Evolutionary conservation across 805 yeast genomes (phyloP).

Genomic region (Nakazawaea pomicola): DNA sequence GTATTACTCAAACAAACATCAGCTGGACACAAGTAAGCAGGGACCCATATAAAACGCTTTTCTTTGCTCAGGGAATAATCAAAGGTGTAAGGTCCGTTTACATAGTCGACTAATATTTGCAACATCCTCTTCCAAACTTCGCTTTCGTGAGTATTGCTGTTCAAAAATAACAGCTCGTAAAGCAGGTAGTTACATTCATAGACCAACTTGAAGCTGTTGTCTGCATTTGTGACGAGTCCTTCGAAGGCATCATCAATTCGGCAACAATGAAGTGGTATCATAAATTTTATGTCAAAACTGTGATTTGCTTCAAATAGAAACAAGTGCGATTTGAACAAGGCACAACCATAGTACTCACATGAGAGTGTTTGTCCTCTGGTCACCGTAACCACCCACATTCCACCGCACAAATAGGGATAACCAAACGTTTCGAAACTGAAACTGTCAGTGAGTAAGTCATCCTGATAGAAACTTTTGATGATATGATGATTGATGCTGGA

Average conservation of each 20-base stretch:
- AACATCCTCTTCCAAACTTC: constrained; percentile 36
- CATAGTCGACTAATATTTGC: constrained; percentile 22
- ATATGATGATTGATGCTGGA: constrained; percentile 13
- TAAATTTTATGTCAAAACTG: constrained; percentile 33
- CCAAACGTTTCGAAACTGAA: constrained; percentile 44
- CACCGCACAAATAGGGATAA: constrained; percentile 36
- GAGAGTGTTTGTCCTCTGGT: constrained; percentile 16
- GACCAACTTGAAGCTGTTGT: constrained; percentile 34
- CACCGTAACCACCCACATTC: constrained; percentile 36
- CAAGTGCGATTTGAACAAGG: constrained; percentile 49
- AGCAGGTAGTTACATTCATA: constrained; percentile 39
- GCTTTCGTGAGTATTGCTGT: constrained; percentile 27
- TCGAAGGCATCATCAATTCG: constrained; percentile 22
- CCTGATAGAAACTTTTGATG: constrained; percentile 10
- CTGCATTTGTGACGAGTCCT: constrained; percentile 27
- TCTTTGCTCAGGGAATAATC: constrained; percentile 16
- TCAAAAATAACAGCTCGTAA: constrained; percentile 40
- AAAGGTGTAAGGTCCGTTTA: constrained; percentile 29
- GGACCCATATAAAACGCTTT: constrained; percentile 12
- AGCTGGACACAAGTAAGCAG: constrained; percentile 15
- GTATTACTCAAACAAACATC: constrained; percentile 21
- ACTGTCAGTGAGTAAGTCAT: constrained; percentile 14
- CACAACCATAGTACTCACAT: constrained; percentile 26
- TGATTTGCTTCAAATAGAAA: constrained; percentile 27
- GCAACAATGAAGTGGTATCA: constrained; percentile 41